A percentile compares a stretch with the other conserved stretches of the same genome.
phyloP scores from a whole-genome alignment of 371 early-diverging fungal species.

The Synchytrium microbalum region DNA sequence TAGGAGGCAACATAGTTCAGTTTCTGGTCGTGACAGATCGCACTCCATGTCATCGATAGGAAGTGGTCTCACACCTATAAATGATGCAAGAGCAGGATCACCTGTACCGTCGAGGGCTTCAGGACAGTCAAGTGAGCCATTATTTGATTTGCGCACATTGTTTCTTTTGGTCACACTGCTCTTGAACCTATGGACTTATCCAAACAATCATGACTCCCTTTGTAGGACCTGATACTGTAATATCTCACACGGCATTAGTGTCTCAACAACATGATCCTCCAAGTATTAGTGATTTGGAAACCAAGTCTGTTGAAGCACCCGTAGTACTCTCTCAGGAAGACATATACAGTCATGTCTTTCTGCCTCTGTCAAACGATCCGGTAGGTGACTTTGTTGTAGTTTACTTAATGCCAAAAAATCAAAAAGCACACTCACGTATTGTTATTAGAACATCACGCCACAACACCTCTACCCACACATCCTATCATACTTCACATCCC shows the following conservation, averaged over 20 bases:
- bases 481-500: background rate
- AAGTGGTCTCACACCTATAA: background rate
- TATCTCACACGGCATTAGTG: too few species aligned
- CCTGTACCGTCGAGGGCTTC: background rate
- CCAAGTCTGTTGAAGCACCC: background rate
- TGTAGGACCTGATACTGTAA: too few species aligned
- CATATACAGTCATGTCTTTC: slow-evolving; percentile 11
- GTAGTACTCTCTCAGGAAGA: slow-evolving; percentile 11
- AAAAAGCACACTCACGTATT: too few species aligned
- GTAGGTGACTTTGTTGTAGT: background rate
- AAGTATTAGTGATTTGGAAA: too few species aligned
- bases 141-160: background rate
- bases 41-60: background rate
- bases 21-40: background rate
- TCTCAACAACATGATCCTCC: too few species aligned
- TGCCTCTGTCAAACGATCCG: slow-evolving; percentile 3
- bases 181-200: too few species aligned
- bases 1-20: background rate
- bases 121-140: background rate
- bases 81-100: background rate
- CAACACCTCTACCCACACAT: background rate
- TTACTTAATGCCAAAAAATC: background rate
- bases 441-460: background rate
- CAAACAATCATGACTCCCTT: too few species aligned
- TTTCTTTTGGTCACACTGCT: background rate